Evolutionary conservation across 768 basidiomycete species (phyloP), one percentile per base, ranked within the genome.

Genomic region (Cyclocybe cylindracea): DNA sequence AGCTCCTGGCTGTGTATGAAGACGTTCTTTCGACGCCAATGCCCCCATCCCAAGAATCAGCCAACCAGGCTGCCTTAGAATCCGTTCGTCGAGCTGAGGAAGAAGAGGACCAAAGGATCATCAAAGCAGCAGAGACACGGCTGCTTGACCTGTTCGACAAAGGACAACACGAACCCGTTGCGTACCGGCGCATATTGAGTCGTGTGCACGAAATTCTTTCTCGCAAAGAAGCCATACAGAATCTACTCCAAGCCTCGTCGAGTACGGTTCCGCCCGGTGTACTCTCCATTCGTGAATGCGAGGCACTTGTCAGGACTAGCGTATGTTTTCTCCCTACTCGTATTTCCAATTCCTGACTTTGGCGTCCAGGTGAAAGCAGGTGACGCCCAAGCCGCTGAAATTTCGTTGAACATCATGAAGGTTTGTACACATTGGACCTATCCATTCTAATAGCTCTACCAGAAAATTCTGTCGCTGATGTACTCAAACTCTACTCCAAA

Each of bases 351-450:
- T 16, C 3, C 57, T 14, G 29, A 3, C 48, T 18, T 46, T 7
- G 32, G 19, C 5, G n/a, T 39, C 0, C 56, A 89, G 87, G 61
- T 84, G 16, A 61, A 70, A 13, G 65, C 70, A 14, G 61, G 69
- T 3, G 87, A 91, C 56, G 58, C 59, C 0, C 60, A 67, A 19
- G 76, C 79, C 1, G 84, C 82, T 1, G 78, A 85, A 55, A 58
- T 61, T 2, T 70, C 77, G 2, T 61, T 91, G 7, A 65, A 72
- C 13, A 66, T 90, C 1, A 86, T 87, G 79, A 78, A 74, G 71
- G 79, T 79, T 24, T n/a, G n/a, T n/a, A 50, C 7, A 60, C 51
- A 39, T 40, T 3, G 7, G 7, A 24, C 41, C 3, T 32, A 11
- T 10, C 6, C n/a, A 16, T 33, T 48, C 82, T 80, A 73, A 75